Base-by-base conservation (phyloP, 176 grass and related monocot genomes). In the Lolium multiflorum region DNA sequence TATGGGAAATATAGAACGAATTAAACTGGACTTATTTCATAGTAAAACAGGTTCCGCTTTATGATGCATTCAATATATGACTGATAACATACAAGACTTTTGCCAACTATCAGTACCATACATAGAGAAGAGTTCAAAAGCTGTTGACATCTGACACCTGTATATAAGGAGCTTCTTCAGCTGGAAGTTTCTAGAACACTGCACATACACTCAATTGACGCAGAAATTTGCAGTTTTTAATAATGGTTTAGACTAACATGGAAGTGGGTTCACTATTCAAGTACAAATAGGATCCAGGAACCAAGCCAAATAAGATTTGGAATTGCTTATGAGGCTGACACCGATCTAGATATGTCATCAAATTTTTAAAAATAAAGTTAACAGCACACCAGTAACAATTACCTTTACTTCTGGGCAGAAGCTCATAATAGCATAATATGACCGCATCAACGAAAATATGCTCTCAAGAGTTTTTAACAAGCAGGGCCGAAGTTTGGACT, bases 401-500 rank as follows among this genome's bases (percentile, higher is more conserved):
- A 94, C 94, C 88, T 91, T 92, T 80, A 88, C 89, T 87, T 79
- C 88, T n/a, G 89, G 85, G 69, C 62, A 84, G 81, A 94, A 99
- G 78, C 88, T 99, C 91, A 99, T 89, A 76, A 99, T 96, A 80
- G 89, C 90, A 76, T 96, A 94, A 85, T 94, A 99, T 77, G 97
- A 99, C 76, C 87, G 88, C 87, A 99, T 99, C 78, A 96, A 89
- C 65, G 74, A 91, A 94, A 96, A 99, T 87, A 96, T 83, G 67
- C 63, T 87, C 85, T 92, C 90, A 28, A 99, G 90, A 84, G 93
- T 94, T 96, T 81, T 96, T 81, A 99, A 94, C 78, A 99, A 94
- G 76, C 94, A 96, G 64, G 90, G 70, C n/a, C 97, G 90, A 82
- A 99, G 90, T 89, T 92, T 96, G 65, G 94, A 88, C 83, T 99